phyloP scores from a whole-genome alignment of 208 protist genomes.

The Acanthamoeba lugdunensis region DNA sequence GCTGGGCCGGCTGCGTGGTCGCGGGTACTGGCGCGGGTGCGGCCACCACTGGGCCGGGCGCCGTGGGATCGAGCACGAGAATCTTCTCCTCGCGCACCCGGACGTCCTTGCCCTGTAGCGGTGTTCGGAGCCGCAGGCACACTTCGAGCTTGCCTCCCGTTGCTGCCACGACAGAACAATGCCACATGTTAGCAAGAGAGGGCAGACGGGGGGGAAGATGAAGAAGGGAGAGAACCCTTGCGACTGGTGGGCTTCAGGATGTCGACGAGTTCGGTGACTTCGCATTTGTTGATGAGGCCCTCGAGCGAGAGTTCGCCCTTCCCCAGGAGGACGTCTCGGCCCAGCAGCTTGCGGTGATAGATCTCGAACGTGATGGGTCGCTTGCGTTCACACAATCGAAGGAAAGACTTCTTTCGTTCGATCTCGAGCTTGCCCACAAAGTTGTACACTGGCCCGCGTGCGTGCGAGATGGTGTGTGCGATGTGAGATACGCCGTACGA shows the following conservation, averaged over 20 bases:
- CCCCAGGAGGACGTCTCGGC: not conserved
- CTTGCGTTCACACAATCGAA: conserved; percentile 56
- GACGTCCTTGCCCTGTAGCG: conserved; percentile 35
- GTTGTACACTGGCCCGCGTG: not conserved
- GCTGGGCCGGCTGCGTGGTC: not conserved
- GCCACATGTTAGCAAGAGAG: not conserved
- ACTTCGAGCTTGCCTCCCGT: conserved; percentile 67
- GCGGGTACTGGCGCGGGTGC: not conserved
- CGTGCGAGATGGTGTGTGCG: not conserved
- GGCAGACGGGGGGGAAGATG: not conserved
- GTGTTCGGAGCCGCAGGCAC: conserved; percentile 10
- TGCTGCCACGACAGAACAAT: no score
- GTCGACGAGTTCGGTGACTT: not conserved
- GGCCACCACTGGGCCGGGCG: not conserved
- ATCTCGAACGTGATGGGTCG: conserved; percentile 16
- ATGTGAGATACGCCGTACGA: not conserved
- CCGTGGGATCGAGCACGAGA: conserved; percentile 34
- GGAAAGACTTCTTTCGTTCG: conserved; percentile 62
- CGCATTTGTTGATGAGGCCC: conserved; percentile 27
- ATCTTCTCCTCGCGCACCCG: not conserved
- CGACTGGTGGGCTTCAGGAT: conserved; percentile 7
- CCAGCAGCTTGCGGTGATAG: conserved; percentile 22
- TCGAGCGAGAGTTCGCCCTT: conserved; percentile 23
- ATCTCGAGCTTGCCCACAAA: conserved; percentile 21
- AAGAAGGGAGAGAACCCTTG: not conserved